phyloP scores from a whole-genome alignment of 495 filamentous ascomycete genomes.

The Diplogelasinospora grovesii region DNA sequence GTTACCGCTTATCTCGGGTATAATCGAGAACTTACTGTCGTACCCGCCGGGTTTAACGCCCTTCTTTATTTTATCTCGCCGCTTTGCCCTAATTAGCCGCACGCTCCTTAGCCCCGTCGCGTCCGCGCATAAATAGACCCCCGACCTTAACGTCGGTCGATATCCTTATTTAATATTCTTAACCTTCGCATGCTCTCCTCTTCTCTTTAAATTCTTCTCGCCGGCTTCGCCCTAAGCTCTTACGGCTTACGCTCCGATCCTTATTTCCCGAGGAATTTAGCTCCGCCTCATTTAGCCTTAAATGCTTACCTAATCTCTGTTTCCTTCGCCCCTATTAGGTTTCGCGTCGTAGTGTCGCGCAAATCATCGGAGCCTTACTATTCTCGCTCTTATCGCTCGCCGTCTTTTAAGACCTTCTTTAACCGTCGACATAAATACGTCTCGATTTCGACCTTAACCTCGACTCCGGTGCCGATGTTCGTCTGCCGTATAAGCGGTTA shows the following conservation, averaged over 20 bases:
- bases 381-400: not conserved
- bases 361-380: not conserved
- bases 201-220: slow-evolving; percentile 3
- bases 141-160: not conserved
- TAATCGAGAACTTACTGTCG: slow-evolving; percentile 2
- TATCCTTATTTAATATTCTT: slow-evolving; percentile 3
- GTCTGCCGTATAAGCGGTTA: slow-evolving; percentile 1
- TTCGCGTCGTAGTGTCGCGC: not conserved
- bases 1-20: too few relatives aligned
- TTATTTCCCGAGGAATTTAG: not conserved
- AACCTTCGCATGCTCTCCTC: slow-evolving; percentile 2
- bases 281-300: not conserved
- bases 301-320: not conserved
- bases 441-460: slow-evolving; percentile 1
- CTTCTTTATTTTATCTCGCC: not conserved
- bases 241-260: too few relatives aligned
- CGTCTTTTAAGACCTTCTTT: not conserved
- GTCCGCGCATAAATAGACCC: slow-evolving; percentile 6
- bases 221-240: too few relatives aligned
- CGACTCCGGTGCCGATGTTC: not conserved
- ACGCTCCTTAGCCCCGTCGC: not conserved
- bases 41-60: slow-evolving; percentile 7
- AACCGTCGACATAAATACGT: too few relatives aligned
- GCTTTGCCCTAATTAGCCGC: slow-evolving; percentile 5
- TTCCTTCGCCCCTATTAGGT: not conserved